Base-by-base conservation (phyloP, 306 rosid species). In the Acmispon strigosus region DNA sequence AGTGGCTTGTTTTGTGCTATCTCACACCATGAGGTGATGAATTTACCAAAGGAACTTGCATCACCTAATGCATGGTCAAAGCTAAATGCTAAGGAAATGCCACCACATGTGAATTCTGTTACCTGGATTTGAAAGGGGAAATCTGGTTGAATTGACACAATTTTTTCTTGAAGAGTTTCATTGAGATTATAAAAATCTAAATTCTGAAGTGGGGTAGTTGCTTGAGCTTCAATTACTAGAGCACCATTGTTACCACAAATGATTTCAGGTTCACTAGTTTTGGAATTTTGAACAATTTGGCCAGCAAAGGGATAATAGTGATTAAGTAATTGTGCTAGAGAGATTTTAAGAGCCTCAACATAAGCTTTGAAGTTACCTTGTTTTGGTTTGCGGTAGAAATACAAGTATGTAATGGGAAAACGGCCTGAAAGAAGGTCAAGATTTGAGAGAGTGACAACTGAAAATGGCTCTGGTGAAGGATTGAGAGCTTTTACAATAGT, bases 61-160 rank as follows among this genome's bases (percentile, higher is more conserved):
- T 93, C 97, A 15, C 96, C 97, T 20, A 93, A 81, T 27, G 96
- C 98, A 76, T 90, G 97, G 67, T 93, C 96, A 69, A 93, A 93
- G 19, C 94, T 86, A 72, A 88, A 87, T n/a, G 96, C 82, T 20
- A 90, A 48, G 7, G 94, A 90, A 52, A 87, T 77, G 54, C 94
- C 86, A 44, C 96, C 89, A 73, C 98, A 90, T 9, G 87, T 69
- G 48, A 69, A 88, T 34, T 66, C 64, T 50, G 97, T 88, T 27
- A 87, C 86, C 81, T 90, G 97, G 78, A 88, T 70, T 78, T 93
- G 98, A 10, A 81, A 37, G 8, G 87, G 86, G 14, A 82, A 68
- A 4, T 82, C 66, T 16, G 88, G 91, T 59, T 63, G 63, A 50
- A 85, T 49, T 1, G 81, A 68, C 18, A 86, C 96, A 7, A 90